phyloP scores from a whole-genome alignment of 768 basidiomycete species.

The Podaxis pistillaris region DNA sequence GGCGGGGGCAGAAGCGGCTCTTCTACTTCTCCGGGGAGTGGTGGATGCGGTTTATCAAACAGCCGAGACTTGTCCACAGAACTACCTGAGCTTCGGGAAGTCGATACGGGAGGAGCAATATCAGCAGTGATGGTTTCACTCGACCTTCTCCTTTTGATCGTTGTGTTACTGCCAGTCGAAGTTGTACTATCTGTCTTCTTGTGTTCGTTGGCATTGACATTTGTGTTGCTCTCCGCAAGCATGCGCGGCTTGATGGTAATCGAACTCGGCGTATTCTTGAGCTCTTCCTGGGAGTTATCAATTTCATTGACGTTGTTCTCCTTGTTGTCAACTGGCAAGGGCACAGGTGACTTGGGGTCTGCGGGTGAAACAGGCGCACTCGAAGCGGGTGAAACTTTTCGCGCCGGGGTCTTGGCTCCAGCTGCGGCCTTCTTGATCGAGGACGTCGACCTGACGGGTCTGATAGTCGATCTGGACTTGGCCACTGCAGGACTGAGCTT shows the following conservation, averaged over 20 bases:
- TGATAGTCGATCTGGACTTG: background rate
- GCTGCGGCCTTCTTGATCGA: slow-evolving; percentile 8
- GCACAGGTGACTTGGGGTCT: background rate
- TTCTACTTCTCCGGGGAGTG: slow-evolving; percentile 18
- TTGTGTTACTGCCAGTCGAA: slow-evolving; percentile 41
- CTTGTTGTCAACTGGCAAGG: slow-evolving; percentile 20
- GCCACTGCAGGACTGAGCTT: slow-evolving; percentile 9
- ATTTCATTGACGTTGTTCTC: slow-evolving; percentile 21
- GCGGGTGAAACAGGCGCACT: slow-evolving; percentile 10
- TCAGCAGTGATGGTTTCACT: slow-evolving; percentile 44
- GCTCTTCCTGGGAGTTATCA: slow-evolving; percentile 24
- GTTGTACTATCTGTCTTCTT: slow-evolving; percentile 44
- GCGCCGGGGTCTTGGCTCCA: background rate
- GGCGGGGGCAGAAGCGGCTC: slow-evolving; percentile 7
- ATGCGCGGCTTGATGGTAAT: slow-evolving; percentile 17
- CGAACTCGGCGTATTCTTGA: slow-evolving; percentile 21
- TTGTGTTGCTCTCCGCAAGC: background rate
- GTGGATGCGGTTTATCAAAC: slow-evolving; percentile 10
- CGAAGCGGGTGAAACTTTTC: background rate
- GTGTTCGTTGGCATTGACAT: slow-evolving; percentile 30
- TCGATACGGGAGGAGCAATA: slow-evolving; percentile 19
- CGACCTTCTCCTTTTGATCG: slow-evolving; percentile 40
- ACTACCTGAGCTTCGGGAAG: background rate
- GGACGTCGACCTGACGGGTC: slow-evolving; percentile 8
- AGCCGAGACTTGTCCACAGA: slow-evolving; percentile 8